A percentile compares a stretch with the other conserved stretches of the same genome.
phyloP scores from a whole-genome alignment of 2,329 filamentous ascomycete species.

The Arthrobotrys sphaeroides region DNA sequence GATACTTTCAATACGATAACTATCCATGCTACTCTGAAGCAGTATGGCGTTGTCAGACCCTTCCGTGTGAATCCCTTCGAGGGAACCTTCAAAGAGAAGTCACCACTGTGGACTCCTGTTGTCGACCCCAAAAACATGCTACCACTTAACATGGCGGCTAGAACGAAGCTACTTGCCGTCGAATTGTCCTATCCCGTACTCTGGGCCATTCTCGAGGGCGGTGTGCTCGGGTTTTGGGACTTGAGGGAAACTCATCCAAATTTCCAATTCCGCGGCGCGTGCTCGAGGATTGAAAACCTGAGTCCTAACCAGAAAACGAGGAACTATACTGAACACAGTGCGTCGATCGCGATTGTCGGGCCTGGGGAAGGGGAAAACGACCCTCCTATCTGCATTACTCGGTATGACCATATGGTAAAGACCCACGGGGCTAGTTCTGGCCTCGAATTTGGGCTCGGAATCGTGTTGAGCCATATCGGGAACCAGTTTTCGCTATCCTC shows the following conservation, averaged over 20 bases:
- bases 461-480: constrained; percentile 17
- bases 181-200: constrained; percentile 12
- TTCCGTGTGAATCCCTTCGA: constrained; percentile 34
- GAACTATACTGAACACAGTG: constrained; percentile 3
- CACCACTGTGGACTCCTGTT: neutral
- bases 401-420: constrained; percentile 16
- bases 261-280: constrained; percentile 29
- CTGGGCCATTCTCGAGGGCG: constrained; percentile 31
- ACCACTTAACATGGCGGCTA: constrained; percentile 14
- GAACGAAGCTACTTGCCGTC: constrained; percentile 15
- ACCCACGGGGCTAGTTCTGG: neutral
- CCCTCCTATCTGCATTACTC: constrained; percentile 1
- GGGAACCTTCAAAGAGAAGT: neutral
- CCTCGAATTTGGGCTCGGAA: constrained; percentile 21
- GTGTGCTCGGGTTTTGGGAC: constrained; percentile 33
- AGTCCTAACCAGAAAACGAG: neutral
- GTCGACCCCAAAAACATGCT: neutral
- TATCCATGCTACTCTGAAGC: constrained; percentile 2
- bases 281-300: neutral
- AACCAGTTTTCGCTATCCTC: constrained; percentile 27
- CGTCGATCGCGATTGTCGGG: constrained; percentile 21
- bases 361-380: neutral
- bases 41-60: constrained; percentile 11
- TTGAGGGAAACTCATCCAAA: constrained; percentile 1
- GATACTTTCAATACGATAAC: constrained; percentile 15